Conservation (phyloP, 2,329 filamentous ascomycete species). For the Trichophyton rubrum region DNA sequence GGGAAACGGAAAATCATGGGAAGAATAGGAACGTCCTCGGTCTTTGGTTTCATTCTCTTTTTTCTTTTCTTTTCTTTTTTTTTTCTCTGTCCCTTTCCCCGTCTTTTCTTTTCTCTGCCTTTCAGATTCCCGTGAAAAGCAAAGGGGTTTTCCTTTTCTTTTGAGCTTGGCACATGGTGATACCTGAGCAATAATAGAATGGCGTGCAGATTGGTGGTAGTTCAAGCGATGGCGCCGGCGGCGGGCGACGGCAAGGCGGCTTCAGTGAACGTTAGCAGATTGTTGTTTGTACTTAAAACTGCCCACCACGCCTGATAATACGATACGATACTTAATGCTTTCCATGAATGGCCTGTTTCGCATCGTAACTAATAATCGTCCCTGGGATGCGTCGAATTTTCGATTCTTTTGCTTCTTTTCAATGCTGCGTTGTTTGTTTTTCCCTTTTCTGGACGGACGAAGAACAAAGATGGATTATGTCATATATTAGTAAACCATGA, state of each 20-base stretch:
- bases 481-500: not conserved
- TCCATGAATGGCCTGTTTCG: not conserved
- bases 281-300: not conserved
- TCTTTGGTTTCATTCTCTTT: not conserved
- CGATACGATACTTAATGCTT: not conserved
- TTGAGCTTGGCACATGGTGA: not conserved
- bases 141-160: not conserved
- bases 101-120: not conserved
- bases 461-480: not conserved
- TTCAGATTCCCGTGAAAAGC: not conserved
- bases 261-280: slow-evolving; percentile 2
- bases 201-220: not conserved
- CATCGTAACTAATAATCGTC: not conserved
- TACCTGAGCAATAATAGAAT: not conserved
- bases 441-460: not conserved
- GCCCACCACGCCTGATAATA: not conserved
- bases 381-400: too few relatives aligned
- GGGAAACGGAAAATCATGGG: not conserved
- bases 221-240: not conserved
- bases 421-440: not conserved
- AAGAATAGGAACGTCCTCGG: not conserved
- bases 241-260: not conserved
- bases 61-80: not conserved
- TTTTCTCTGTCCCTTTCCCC: too few relatives aligned
- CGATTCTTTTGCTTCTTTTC: not conserved